Evolutionary conservation across 1,284 basidiomycete genomes (phyloP).

Genomic region (Kalmanozyma brasiliensis): DNA sequence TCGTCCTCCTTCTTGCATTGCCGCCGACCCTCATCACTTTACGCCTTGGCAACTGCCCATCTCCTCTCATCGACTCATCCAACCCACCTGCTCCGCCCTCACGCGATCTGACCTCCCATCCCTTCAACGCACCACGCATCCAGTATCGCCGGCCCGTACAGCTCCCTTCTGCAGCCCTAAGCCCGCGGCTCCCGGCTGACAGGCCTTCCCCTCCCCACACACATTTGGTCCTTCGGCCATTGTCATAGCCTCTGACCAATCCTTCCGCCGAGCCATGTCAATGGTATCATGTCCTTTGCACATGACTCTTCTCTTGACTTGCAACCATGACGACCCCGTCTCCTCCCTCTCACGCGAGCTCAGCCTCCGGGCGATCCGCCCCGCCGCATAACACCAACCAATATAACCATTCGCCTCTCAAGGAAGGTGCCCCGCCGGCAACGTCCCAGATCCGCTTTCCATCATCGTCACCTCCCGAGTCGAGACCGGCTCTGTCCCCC

Average conservation of each 20-base stretch:
- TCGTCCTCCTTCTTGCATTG: too few species aligned
- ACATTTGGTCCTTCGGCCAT: not conserved
- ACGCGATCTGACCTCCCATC: too few species aligned
- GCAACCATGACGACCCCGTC: conserved; percentile 12
- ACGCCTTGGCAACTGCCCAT: too few species aligned
- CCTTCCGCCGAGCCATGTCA: not conserved
- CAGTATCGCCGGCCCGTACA: not conserved
- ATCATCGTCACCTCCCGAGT: not conserved
- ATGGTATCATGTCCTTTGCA: not conserved
- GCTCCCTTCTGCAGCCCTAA: not conserved
- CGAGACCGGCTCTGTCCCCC: conserved; percentile 12
- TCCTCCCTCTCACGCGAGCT: too few species aligned
- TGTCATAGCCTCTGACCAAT: too few species aligned
- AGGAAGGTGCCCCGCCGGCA: not conserved
- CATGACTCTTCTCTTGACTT: not conserved
- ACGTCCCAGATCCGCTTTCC: conserved; percentile 15
- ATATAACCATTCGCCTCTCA: conserved; percentile 15
- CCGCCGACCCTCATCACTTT: too few species aligned
- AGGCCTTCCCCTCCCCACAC: not conserved
- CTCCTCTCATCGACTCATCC: too few species aligned
- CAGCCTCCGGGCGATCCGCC: not conserved
- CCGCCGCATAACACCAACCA: conserved; percentile 5
- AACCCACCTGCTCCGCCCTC: too few species aligned
- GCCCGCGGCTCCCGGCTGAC: conserved; percentile 2
- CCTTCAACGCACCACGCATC: too few species aligned